Conservation (phyloP, 805 yeast species). For the Pichia californica region DNA sequence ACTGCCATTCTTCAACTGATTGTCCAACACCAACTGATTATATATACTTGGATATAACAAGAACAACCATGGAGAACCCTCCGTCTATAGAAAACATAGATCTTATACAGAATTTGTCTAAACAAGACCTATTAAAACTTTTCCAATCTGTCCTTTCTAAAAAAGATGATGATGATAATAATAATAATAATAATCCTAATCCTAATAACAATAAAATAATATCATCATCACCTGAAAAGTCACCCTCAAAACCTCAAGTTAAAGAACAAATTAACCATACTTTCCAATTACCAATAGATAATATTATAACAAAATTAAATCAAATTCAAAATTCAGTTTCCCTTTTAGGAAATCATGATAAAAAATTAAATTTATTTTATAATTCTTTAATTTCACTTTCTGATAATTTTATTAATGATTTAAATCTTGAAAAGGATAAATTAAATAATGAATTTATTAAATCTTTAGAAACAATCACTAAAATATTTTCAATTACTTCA, state of each 20-base stretch:
- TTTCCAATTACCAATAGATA: constrained; percentile 8
- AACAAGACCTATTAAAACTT: constrained; percentile 1
- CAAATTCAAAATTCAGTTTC: constrained; percentile 5
- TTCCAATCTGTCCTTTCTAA: background rate
- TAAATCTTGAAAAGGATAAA: constrained; percentile 10
- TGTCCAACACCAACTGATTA: too few relatives aligned
- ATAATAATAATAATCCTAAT: background rate
- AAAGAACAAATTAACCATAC: too few relatives aligned
- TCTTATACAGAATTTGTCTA: constrained; percentile 1
- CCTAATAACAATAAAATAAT: background rate
- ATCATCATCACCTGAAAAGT: too few relatives aligned
- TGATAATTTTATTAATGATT: constrained; percentile 1
- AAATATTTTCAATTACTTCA: constrained; percentile 16
- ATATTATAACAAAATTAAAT: constrained; percentile 5
- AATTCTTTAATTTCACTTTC: background rate
- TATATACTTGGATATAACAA: too few relatives aligned
- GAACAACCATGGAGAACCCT: background rate
- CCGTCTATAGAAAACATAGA: constrained; percentile 1
- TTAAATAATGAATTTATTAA: constrained; percentile 20
- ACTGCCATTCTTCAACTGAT: too few relatives aligned
- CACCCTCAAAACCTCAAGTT: too few relatives aligned
- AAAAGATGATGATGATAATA: background rate
- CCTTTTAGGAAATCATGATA: constrained; percentile 9
- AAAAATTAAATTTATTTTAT: constrained; percentile 6
- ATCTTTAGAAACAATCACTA: constrained; percentile 23